Percentiles rank a stretch among this genome's conserved stretches.
phyloP scores from a whole-genome alignment of 495 filamentous ascomycete genomes.

The Alectoria sarmentosa region DNA sequence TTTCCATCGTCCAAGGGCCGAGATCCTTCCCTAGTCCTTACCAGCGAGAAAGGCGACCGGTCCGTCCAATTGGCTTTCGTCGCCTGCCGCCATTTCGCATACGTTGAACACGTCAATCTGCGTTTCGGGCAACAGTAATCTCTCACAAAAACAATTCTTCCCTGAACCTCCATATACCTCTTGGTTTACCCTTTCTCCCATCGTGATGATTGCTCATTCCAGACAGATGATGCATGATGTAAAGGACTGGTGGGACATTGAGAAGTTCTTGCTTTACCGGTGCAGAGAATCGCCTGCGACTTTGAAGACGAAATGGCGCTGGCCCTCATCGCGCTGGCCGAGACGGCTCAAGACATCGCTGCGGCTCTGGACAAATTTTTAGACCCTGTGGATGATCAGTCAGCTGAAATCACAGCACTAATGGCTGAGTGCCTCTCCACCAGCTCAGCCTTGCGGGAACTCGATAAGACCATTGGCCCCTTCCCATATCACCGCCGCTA shows the following conservation, averaged over 20 bases:
- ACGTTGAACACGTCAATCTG: conserved; percentile 28
- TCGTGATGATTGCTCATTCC: neutral
- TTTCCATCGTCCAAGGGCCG: neutral
- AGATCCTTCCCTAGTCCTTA: neutral
- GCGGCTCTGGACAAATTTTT: conserved; percentile 46
- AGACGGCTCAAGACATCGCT: conserved; percentile 47
- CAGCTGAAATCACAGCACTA: conserved; percentile 47
- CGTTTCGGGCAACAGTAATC: conserved; percentile 19
- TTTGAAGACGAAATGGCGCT: conserved; percentile 33
- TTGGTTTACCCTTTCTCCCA: neutral
- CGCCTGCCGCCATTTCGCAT: neutral
- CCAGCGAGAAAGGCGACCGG: neutral
- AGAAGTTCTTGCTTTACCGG: neutral
- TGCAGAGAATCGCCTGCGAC: conserved; percentile 1
- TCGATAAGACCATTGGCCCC: conserved; percentile 37
- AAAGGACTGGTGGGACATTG: neutral
- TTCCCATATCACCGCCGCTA: conserved; percentile 33
- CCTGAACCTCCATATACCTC: neutral
- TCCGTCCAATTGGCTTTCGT: conserved; percentile 8
- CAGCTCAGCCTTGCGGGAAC: conserved; percentile 40
- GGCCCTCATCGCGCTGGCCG: conserved; percentile 40
- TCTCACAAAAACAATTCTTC: neutral
- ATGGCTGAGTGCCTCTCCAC: conserved; percentile 51
- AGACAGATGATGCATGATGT: conserved; percentile 13
- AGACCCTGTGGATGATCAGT: conserved; percentile 43